Evolutionary conservation across 2,329 filamentous ascomycete species (phyloP).

Genomic region (Verticillium klebahnii): DNA sequence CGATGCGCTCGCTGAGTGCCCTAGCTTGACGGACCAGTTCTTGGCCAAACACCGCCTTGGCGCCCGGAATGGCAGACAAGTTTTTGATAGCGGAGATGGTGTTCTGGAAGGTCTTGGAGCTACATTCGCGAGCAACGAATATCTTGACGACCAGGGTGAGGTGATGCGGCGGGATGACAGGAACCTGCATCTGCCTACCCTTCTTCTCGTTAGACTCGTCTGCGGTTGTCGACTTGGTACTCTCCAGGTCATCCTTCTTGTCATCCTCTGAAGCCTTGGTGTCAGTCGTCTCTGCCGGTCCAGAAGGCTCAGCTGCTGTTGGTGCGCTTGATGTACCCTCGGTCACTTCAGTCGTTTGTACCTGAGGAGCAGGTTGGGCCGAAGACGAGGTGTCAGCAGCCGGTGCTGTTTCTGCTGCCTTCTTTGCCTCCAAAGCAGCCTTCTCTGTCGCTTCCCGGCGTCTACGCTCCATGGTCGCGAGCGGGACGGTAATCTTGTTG

Average conservation of each 20-base stretch:
- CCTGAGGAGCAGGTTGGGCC: constrained; percentile 10
- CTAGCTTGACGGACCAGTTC: constrained; percentile 88
- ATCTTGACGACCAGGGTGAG: constrained; percentile 94
- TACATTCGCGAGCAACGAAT: constrained; percentile 92
- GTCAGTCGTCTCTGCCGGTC: constrained; percentile 9
- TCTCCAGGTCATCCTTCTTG: constrained; percentile 4
- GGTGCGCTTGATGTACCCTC: not conserved
- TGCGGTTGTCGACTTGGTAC: constrained; percentile 9
- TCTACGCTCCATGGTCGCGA: constrained; percentile 76
- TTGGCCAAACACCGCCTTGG: constrained; percentile 85
- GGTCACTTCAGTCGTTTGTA: constrained; percentile 9
- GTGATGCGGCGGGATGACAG: constrained; percentile 82
- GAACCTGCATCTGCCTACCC: constrained; percentile 63
- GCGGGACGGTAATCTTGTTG: constrained; percentile 80
- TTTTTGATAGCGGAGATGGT: constrained; percentile 99
- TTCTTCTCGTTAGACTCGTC: constrained; percentile 32
- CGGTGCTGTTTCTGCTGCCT: constrained; percentile 15
- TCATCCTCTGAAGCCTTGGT: constrained; percentile 6
- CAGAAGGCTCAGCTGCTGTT: not conserved
- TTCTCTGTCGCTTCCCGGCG: constrained; percentile 66
- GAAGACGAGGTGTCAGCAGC: constrained; percentile 6
- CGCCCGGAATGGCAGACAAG: constrained; percentile 84
- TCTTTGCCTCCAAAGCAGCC: constrained; percentile 30
- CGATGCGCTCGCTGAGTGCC: constrained; percentile 75
- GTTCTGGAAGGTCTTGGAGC: constrained; percentile 95